phyloP scores from a whole-genome alignment of 2,329 filamentous ascomycete genomes.

The Penicillium frequentans region DNA sequence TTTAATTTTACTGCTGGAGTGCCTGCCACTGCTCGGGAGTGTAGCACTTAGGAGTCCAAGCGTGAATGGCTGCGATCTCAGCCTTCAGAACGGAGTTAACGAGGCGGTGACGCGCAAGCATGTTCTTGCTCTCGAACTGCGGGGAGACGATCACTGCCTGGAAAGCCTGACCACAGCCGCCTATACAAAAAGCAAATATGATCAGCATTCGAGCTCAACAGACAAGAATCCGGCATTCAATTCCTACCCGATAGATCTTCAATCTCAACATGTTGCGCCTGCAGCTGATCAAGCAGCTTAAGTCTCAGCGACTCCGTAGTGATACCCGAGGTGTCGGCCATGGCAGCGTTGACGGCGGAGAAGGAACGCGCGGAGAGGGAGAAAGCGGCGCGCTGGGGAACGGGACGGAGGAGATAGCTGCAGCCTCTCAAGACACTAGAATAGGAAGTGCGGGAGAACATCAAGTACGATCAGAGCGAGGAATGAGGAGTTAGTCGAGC shows the following conservation, averaged over 20 bases:
- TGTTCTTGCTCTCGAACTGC: constrained; percentile 68
- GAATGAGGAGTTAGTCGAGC: background rate
- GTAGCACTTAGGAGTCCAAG: constrained; percentile 92
- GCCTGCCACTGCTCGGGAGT: constrained; percentile 87
- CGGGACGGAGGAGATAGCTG: constrained; percentile 37
- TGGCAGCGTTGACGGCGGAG: constrained; percentile 37
- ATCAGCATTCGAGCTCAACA: constrained; percentile 6
- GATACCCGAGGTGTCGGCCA: constrained; percentile 59
- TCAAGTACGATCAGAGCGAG: constrained; percentile 25
- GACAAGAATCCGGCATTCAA: background rate
- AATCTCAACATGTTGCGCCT: constrained; percentile 79
- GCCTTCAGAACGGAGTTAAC: constrained; percentile 81
- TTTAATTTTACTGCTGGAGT: constrained; percentile 49
- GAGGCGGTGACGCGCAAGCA: constrained; percentile 80
- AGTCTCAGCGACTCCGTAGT: constrained; percentile 70
- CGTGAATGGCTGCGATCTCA: constrained; percentile 88
- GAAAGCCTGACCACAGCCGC: constrained; percentile 70
- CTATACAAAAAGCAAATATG: constrained; percentile 40
- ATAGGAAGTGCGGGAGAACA: constrained; percentile 39
- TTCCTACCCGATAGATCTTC: constrained; percentile 83
- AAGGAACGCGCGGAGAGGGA: constrained; percentile 36
- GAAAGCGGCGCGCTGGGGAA: constrained; percentile 28
- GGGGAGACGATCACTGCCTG: constrained; percentile 70
- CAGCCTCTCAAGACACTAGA: constrained; percentile 37
- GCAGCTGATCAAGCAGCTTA: constrained; percentile 68